Evolutionary conservation across 768 basidiomycete species (phyloP), one percentile per base, ranked within the genome.

Genomic region (Pisolithus orientalis): DNA sequence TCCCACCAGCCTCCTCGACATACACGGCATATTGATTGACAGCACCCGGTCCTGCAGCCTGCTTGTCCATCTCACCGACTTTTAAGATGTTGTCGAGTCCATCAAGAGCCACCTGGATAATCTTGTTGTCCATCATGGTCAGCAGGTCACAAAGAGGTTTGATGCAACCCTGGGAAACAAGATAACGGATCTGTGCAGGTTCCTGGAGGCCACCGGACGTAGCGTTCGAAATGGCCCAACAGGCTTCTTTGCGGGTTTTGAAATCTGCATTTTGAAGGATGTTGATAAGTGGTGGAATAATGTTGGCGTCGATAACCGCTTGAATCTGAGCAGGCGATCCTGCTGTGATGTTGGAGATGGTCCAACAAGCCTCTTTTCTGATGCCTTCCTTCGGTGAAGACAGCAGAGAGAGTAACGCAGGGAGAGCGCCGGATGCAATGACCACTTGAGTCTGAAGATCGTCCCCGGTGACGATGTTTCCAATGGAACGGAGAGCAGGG

Each of bases 331-430:
- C 86, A 24, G 96, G 92, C 44, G 90, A 92, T 44, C 96, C 96
- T 37, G 96, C 96, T 44, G 96, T 99, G 66, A 99, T 80, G 72
- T 99, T 99, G 44, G 93, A 96, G 64, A 99, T 98, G 16, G 96
- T 99, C 96, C 96, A 99, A 74, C 96, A 99, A 25, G 96, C 95
- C 71, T 99, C 95, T 76, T 99, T 99, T 63, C 95, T 82, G 64
- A 99, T 99, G 44, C 94, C 96, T 58, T 99, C 96, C 75, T 99
- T 99, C 28, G 94, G 91, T 24, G 94, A 97, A 2, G 90, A 93
- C 50, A 99, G 78, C 21, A 99, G 78, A 24, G 90, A 85, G 40
- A 99, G 83, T 45, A 99, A 82, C 5, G 96, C 96, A 4, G 94
- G 88, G 24, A 99, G 87, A 25, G 96, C 93, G 49, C 95, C 96